Conservation (phyloP, 2,329 filamentous ascomycete genomes). For the Apiospora pterosperma region DNA sequence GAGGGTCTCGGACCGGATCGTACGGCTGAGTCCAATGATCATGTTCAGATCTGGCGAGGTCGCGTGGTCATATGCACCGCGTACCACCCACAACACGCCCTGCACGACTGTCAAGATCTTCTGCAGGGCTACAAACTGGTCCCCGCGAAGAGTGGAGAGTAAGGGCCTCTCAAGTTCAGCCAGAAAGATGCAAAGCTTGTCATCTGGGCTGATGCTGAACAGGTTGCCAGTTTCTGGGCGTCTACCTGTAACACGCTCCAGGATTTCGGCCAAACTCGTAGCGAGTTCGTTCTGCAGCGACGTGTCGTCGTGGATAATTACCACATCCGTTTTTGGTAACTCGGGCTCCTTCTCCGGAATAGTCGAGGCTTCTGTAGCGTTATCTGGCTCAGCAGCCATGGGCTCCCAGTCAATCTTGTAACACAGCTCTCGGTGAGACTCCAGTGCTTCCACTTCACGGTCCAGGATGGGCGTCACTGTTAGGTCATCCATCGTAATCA, state of each 20-base stretch:
- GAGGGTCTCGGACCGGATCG: slow-evolving; percentile 20
- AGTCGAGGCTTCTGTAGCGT: slow-evolving; percentile 25
- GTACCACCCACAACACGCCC: slow-evolving; percentile 34
- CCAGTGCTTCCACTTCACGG: slow-evolving; percentile 24
- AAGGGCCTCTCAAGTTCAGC: slow-evolving; percentile 41
- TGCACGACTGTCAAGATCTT: slow-evolving; percentile 22
- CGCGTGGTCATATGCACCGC: slow-evolving; percentile 28
- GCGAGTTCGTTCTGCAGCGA: slow-evolving; percentile 29
- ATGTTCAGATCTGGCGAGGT: slow-evolving; percentile 25
- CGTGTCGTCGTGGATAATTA: slow-evolving; percentile 35
- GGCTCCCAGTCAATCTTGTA: slow-evolving; percentile 21
- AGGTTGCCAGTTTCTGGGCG: slow-evolving; percentile 28
- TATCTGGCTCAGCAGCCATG: slow-evolving; percentile 21
- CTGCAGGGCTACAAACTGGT: slow-evolving; percentile 33
- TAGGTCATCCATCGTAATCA: slow-evolving; percentile 18
- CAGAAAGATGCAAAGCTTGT: slow-evolving; percentile 39
- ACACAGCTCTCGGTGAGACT: slow-evolving; percentile 13
- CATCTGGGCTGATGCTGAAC: slow-evolving; percentile 23
- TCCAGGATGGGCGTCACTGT: slow-evolving; percentile 14
- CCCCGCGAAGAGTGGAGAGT: slow-evolving; percentile 34
- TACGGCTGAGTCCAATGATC: slow-evolving; percentile 20
- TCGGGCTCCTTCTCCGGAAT: slow-evolving; percentile 27
- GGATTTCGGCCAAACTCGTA: slow-evolving; percentile 25
- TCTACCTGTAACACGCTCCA: slow-evolving; percentile 25
- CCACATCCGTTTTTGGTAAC: slow-evolving; percentile 27